Percentiles rank a stretch among this genome's conserved stretches.
phyloP scores from a whole-genome alignment of 441 rosid species.

The Breynia disticha region DNA sequence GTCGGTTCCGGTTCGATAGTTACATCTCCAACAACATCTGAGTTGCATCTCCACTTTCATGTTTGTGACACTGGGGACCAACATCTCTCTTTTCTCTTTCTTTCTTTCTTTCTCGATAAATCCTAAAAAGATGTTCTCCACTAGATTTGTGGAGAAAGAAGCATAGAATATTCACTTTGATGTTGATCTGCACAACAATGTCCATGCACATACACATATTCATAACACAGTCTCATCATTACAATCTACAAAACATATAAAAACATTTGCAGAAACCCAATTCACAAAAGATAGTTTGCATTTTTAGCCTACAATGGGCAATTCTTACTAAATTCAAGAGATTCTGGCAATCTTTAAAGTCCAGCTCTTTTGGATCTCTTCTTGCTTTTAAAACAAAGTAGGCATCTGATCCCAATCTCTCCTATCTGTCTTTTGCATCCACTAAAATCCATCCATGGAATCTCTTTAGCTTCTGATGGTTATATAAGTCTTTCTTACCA shows the following conservation, averaged over 20 bases:
- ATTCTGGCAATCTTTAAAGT: constrained; percentile 12
- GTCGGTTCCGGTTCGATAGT: too few relatives aligned
- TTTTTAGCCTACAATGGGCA: constrained; percentile 10
- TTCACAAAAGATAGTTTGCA: constrained; percentile 7
- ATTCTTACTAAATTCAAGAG: constrained; percentile 10
- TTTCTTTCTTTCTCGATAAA: background rate
- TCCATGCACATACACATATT: too few relatives aligned
- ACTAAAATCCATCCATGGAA: constrained; percentile 17
- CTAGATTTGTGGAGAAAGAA: constrained; percentile 3
- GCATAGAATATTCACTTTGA: background rate
- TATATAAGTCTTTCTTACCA: constrained; percentile 9
- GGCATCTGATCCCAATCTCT: constrained; percentile 34
- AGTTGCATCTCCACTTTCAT: background rate
- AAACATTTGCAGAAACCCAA: too few relatives aligned
- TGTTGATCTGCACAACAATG: constrained; percentile 7
- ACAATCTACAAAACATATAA: too few relatives aligned
- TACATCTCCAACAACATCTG: too few relatives aligned
- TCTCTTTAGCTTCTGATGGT: constrained; percentile 19
- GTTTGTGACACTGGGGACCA: background rate
- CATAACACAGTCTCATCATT: too few relatives aligned
- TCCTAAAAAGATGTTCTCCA: background rate
- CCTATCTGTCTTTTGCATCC: constrained; percentile 12
- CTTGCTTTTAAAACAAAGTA: constrained; percentile 9
- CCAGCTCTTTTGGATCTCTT: constrained; percentile 3
- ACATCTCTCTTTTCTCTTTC: background rate